Evolutionary conservation across 2,329 filamentous ascomycete genomes (phyloP), one percentile per base, ranked within the genome.

Genomic region (Immersiporthe knoxdaviesiana): DNA sequence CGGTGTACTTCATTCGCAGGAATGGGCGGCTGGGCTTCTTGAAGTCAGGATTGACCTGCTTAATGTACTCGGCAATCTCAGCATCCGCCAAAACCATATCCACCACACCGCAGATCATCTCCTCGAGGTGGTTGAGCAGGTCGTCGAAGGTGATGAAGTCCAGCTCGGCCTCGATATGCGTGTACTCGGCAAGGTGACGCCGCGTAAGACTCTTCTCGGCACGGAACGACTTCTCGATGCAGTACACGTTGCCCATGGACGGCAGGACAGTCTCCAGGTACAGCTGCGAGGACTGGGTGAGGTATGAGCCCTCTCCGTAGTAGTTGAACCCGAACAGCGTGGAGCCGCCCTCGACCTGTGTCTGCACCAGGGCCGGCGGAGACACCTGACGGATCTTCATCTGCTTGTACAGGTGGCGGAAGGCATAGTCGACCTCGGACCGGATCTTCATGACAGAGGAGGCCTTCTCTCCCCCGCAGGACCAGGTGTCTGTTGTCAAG

Each of bases 141-240:
- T 97, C 94, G 74, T 91, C 87, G 78, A 99, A 99, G 74, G 88
- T 88, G 83, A 99, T 97, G 79, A 96, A 98, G 84, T 98, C 96
- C 70, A 99, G 87, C 81, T 99, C 96, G 70, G 91, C 95, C 83
- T 99, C 96, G 74, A 99, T 88, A 83, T 99, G 96, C 1, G 94
- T 97, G 84, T 97, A 99, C 82, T 99, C 96, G 62, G 93, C 92
- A 76, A 99, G 83, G 79, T 99, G 96, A 77, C 96, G 92, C 72
- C 96, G 92, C 63, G 96, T 99, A 69, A 98, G 85, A 8, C 91
- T 95, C 83, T 97, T 97, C 82, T 99, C 96, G 18, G 96, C 96
- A 72, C 96, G 94, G 90, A 99, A 99, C 1, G 95, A 98, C 81
- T 97, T 97, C 81, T 97, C 94, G 76, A 99, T 95, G 79, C 95